phyloP scores from a whole-genome alignment of 1,284 basidiomycete genomes.

The Leccinum pallidistipes region DNA sequence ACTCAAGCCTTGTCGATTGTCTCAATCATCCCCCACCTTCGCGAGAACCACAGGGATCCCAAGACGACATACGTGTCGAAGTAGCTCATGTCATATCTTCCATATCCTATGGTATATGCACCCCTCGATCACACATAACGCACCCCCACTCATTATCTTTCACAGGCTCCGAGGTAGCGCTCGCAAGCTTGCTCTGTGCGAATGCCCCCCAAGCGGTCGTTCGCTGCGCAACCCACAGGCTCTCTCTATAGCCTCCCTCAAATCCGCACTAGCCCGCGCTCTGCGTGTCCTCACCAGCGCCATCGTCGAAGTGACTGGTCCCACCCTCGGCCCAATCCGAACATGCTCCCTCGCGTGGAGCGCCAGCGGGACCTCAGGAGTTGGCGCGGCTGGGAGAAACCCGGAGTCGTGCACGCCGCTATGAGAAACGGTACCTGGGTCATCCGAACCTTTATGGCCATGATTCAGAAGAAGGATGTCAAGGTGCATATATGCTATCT shows the following conservation, averaged over 20 bases:
- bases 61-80: slow-evolving; percentile 59
- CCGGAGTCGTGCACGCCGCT: slow-evolving; percentile 39
- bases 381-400: slow-evolving; percentile 69
- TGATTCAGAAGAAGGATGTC: slow-evolving; percentile 51
- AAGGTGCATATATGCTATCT: slow-evolving; percentile 43
- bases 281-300: slow-evolving; percentile 56
- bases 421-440: slow-evolving; percentile 59
- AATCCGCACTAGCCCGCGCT: slow-evolving; percentile 57
- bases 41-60: slow-evolving; percentile 38
- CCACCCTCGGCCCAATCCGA: slow-evolving; percentile 62
- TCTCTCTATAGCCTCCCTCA: slow-evolving; percentile 43
- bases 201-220: slow-evolving; percentile 58
- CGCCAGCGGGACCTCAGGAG: slow-evolving; percentile 54
- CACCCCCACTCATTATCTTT: background rate
- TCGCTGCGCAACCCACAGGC: slow-evolving; percentile 47
- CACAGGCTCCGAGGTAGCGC: slow-evolving; percentile 58
- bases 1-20: slow-evolving; percentile 54
- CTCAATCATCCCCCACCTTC: slow-evolving; percentile 44
- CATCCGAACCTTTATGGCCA: slow-evolving; percentile 45
- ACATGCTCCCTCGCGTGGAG: slow-evolving; percentile 55
- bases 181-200: slow-evolving; percentile 53
- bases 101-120: slow-evolving; percentile 54
- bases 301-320: slow-evolving; percentile 63
- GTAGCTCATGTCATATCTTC: slow-evolving; percentile 74
- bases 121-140: background rate